Evolutionary conservation across 2,329 filamentous ascomycete species (phyloP).

Genomic region (Botrytis aclada): DNA sequence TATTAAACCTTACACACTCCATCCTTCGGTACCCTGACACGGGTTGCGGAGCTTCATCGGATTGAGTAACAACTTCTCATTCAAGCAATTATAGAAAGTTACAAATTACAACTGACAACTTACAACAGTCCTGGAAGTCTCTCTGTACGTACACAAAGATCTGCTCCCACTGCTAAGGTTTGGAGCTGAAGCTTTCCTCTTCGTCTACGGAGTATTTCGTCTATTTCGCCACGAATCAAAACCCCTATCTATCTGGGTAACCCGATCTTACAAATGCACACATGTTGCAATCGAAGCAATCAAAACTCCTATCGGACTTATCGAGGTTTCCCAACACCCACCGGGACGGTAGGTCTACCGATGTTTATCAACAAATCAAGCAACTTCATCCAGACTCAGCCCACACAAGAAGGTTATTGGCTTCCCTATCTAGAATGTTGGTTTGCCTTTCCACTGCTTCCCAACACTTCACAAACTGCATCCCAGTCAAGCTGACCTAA

Average conservation of each 20-base stretch:
- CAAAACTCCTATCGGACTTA: background rate
- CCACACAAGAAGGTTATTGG: background rate
- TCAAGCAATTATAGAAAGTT: background rate
- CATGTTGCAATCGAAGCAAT: background rate
- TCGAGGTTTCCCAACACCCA: background rate
- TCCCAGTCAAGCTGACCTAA: background rate
- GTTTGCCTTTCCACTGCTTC: background rate
- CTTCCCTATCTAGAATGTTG: background rate
- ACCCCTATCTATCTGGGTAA: background rate
- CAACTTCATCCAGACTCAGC: slow-evolving; percentile 1
- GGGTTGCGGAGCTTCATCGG: background rate
- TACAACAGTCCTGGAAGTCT: background rate
- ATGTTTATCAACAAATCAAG: background rate
- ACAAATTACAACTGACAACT: background rate
- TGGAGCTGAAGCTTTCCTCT: background rate
- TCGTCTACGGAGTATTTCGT: background rate
- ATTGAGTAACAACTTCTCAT: background rate
- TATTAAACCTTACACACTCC: background rate
- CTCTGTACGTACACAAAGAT: background rate
- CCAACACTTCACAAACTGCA: background rate
- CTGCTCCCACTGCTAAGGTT: background rate
- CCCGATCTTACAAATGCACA: background rate
- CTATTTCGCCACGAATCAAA: background rate
- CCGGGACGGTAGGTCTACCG: background rate
- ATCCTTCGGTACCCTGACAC: background rate